Base-by-base conservation (phyloP, 345 rosid species). In the Eucalyptus camaldulensis region DNA sequence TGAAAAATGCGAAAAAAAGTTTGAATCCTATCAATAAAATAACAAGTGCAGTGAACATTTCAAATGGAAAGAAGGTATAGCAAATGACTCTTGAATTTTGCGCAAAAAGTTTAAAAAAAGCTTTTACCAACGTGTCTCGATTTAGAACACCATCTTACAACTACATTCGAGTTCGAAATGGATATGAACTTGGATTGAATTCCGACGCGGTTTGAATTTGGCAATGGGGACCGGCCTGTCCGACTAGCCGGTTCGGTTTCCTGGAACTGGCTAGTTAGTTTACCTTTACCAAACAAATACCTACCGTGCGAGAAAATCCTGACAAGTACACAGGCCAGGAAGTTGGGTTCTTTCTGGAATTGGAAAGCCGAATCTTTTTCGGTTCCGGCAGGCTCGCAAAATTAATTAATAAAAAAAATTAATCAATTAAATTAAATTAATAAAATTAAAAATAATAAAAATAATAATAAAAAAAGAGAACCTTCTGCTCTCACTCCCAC, bases 11-110 rank as follows among this genome's bases (percentile, higher is more conserved):
- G 0, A 6, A 60, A 60, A 56, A 13, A 24, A 56, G 13, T 56
- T 0, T 25, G 6, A 56, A 56, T 24, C 62, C 4, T 25, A 27
- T 27, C 31, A 60, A 10, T 12, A 0, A 13, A 60, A 27, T 5
- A 13, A 13, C 16, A 27, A 60, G 0, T 12, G 0, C 1, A 60
- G 2, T 6, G 33, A 13, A 6, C 33, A 60, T 60, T 60, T 6
- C 69, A 60, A 60, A 27, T 1, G 2, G 2, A 27, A 60, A 58
- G 13, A 27, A 60, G 16, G 2, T 13, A 27, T 3, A 62, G 4
- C 33, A 27, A 62, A 62, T 0, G 1, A 29, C 0, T 12, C 0
- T 60, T 60, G 31, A 60, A 60, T 62, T 12, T 60, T 15, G 0
- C 14, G 0, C n/a, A 11, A 58, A 11, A 25, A 19, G 4, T 25